A percentile compares a stretch with the other conserved stretches of the same genome.
Conservation (phyloP, 371 early-diverging fungal species). For the Polyrhizophydium stewartii region DNA sequence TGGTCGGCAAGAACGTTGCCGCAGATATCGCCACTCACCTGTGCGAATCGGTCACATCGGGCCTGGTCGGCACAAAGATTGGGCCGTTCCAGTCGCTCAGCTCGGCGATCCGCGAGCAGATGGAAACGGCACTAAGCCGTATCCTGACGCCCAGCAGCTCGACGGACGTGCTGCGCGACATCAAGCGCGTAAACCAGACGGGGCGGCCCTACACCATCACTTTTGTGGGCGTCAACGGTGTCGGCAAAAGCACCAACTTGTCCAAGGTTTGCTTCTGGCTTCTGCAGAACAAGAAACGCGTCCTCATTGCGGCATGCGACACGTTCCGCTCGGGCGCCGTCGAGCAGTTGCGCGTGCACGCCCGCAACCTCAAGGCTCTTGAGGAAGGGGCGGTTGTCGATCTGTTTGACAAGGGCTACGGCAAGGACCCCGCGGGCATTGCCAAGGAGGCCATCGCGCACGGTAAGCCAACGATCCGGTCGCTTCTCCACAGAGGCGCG, state of each 20-base stretch:
- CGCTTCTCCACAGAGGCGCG: background rate
- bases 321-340: slow-evolving; percentile 99
- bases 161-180: slow-evolving; percentile 89
- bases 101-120: slow-evolving; percentile 66
- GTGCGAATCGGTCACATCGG: slow-evolving; percentile 72
- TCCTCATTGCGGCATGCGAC: slow-evolving; percentile 99
- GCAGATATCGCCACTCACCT: slow-evolving; percentile 83
- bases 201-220: slow-evolving; percentile 85
- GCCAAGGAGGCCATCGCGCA: slow-evolving; percentile 95
- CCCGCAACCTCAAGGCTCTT: slow-evolving; percentile 77
- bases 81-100: slow-evolving; percentile 46
- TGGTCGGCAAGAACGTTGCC: slow-evolving; percentile 93
- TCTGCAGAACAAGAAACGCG: slow-evolving; percentile 85
- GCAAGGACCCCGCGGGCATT: slow-evolving; percentile 97
- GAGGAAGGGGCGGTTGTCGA: slow-evolving; percentile 78
- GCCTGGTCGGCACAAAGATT: slow-evolving; percentile 72
- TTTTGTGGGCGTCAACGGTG: slow-evolving; percentile 99
- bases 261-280: slow-evolving; percentile 98
- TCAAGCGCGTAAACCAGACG: slow-evolving; percentile 57
- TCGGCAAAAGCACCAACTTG: slow-evolving; percentile 95
- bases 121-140: slow-evolving; percentile 76
- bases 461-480: slow-evolving; percentile 41
- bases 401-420: slow-evolving; percentile 97
- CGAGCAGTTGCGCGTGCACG: slow-evolving; percentile 96
- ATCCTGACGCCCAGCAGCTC: slow-evolving; percentile 92